A percentile compares a stretch with the other conserved stretches of the same genome.
Evolutionary conservation across 768 basidiomycete species (phyloP).

Genomic region (Amanita brunnescens): DNA sequence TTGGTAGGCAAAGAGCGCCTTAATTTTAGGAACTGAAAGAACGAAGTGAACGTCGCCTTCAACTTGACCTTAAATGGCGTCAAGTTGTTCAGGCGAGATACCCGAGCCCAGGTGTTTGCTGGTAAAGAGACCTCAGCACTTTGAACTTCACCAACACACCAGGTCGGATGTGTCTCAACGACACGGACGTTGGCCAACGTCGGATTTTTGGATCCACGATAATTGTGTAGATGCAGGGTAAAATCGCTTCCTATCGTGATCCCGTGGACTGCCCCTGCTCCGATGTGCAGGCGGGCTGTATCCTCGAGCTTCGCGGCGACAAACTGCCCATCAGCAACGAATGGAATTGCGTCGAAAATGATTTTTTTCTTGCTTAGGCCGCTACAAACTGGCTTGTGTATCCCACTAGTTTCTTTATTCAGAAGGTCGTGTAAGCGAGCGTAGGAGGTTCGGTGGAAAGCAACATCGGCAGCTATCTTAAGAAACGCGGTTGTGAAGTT

Average conservation of each 20-base stretch:
- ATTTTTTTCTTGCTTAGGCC: slow-evolving; percentile 41
- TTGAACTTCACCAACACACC: slow-evolving; percentile 42
- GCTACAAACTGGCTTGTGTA: slow-evolving; percentile 42
- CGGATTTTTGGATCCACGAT: slow-evolving; percentile 48
- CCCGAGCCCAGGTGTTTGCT: slow-evolving; percentile 43
- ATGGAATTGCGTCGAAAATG: slow-evolving; percentile 50
- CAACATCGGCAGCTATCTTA: slow-evolving; percentile 31
- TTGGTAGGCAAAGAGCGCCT: slow-evolving; percentile 27
- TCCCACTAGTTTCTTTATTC: slow-evolving; percentile 25
- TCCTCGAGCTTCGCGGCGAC: slow-evolving; percentile 35
- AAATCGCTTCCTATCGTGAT: slow-evolving; percentile 57
- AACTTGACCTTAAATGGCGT: slow-evolving; percentile 47
- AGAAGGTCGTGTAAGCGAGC: slow-evolving; percentile 37
- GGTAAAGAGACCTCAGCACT: slow-evolving; percentile 22
- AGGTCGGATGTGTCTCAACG: slow-evolving; percentile 46
- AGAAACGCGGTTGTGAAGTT: slow-evolving; percentile 52
- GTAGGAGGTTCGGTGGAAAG: slow-evolving; percentile 49
- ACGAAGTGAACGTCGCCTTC: slow-evolving; percentile 35
- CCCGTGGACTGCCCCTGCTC: slow-evolving; percentile 54
- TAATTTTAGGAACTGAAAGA: slow-evolving; percentile 37
- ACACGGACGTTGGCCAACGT: slow-evolving; percentile 41
- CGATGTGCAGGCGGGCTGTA: slow-evolving; percentile 33
- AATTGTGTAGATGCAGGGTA: slow-evolving; percentile 53
- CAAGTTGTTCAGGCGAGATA: slow-evolving; percentile 43
- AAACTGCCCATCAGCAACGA: slow-evolving; percentile 38